phyloP scores from a whole-genome alignment of 805 yeast genomes.

The Suhomyces sp. region DNA sequence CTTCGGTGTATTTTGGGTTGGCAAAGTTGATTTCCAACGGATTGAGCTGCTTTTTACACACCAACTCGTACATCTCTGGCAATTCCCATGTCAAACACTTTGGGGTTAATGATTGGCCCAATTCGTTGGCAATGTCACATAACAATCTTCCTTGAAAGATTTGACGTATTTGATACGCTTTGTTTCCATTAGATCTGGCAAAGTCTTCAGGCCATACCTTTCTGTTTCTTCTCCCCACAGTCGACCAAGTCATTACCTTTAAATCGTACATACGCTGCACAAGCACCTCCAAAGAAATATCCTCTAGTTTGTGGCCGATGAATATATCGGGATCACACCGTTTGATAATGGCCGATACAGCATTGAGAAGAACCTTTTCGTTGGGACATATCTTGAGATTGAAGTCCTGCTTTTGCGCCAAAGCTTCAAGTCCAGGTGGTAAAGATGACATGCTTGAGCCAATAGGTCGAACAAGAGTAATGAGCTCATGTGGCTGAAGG shows the following conservation, averaged over 20 bases:
- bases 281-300: conserved; percentile 71
- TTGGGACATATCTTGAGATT: conserved; percentile 59
- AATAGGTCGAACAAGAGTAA: conserved; percentile 80
- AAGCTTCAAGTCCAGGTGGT: conserved; percentile 72
- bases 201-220: conserved; percentile 75
- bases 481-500: conserved; percentile 54
- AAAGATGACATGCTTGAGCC: conserved; percentile 47
- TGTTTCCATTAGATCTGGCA: conserved; percentile 49
- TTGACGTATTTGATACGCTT: conserved; percentile 59
- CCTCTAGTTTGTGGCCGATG: conserved; percentile 83
- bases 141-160: conserved; percentile 80
- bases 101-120: conserved; percentile 88
- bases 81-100: conserved; percentile 95
- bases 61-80: conserved; percentile 83
- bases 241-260: conserved; percentile 71
- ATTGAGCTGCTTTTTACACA: conserved; percentile 59
- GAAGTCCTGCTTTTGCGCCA: conserved; percentile 54
- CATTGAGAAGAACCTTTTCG: conserved; percentile 71
- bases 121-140: conserved; percentile 90
- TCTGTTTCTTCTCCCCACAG: conserved; percentile 78
- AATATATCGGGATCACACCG: conserved; percentile 86
- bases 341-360: conserved; percentile 69
- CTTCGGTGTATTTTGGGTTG: conserved; percentile 61
- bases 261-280: conserved; percentile 77
- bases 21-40: conserved; percentile 73